Evolutionary conservation across 495 filamentous ascomycete species (phyloP).

Genomic region (Penicillium samsonianum): DNA sequence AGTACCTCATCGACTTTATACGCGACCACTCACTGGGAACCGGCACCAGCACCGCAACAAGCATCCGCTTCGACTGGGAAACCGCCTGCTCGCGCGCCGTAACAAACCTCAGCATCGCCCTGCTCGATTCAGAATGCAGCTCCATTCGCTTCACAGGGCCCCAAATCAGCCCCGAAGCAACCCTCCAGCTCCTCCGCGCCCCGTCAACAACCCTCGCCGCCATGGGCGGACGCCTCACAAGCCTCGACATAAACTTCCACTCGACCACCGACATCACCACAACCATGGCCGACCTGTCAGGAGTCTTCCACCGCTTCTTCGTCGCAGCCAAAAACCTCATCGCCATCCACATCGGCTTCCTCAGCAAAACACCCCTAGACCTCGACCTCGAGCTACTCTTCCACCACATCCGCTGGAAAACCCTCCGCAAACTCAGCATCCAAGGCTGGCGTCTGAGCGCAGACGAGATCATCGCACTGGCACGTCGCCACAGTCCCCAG

Average conservation of each 20-base stretch:
- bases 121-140: conserved; percentile 56
- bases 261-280: conserved; percentile 55
- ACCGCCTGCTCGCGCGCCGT: conserved; percentile 64
- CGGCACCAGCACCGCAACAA: conserved; percentile 6
- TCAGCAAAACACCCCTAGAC: conserved; percentile 55
- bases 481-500: conserved; percentile 55
- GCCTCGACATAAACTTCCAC: conserved; percentile 61
- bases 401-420: conserved; percentile 61
- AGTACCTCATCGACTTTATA: conserved; percentile 47
- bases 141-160: conserved; percentile 62
- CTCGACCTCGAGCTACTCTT: conserved; percentile 62
- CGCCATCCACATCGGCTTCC: conserved; percentile 68
- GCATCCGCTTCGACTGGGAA: conserved; percentile 58
- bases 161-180: conserved; percentile 63
- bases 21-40: conserved; percentile 23
- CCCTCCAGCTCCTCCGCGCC: conserved; percentile 49
- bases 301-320: conserved; percentile 58
- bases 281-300: conserved; percentile 56
- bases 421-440: conserved; percentile 63
- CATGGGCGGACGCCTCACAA: conserved; percentile 58
- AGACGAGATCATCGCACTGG: conserved; percentile 59
- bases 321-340: conserved; percentile 58
- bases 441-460: conserved; percentile 63
- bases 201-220: conserved; percentile 49
- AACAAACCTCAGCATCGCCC: conserved; percentile 56